These are phyloP conservation scores for Amanita pallidorosea DNA, from an alignment of 768 basidiomycete species.

Conservation along the genomic window DNA sequence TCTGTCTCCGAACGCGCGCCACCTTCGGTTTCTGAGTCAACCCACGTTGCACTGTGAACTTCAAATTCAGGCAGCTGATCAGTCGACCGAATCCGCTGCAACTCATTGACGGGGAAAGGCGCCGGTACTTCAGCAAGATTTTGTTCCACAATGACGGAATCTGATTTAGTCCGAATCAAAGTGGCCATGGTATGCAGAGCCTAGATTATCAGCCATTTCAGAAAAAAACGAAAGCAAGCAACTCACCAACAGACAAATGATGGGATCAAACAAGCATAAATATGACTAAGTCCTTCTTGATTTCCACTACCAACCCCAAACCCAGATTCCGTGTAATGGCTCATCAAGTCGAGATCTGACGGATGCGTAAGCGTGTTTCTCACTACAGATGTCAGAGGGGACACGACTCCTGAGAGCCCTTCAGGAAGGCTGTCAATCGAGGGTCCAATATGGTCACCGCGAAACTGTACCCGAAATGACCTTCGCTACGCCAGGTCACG, in stretches of 20 bases:
- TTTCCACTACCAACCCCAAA: neutral
- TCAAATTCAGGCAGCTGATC: neutral
- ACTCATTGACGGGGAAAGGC: conserved; percentile 28
- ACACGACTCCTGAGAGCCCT: neutral
- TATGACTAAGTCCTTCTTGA: neutral
- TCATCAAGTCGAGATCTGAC: neutral
- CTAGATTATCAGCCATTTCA: neutral
- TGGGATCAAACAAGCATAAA: conserved; percentile 4
- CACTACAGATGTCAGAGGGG: neutral
- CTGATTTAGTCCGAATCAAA: conserved; percentile 22
- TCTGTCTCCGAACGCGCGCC: conserved; percentile 7
- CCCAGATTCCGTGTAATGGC: neutral
- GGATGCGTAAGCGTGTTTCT: neutral
- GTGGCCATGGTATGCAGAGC: conserved; percentile 23
- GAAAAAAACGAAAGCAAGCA: neutral
- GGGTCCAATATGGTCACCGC: neutral
- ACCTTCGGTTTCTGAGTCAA: neutral
- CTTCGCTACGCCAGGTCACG: conserved; percentile 1
- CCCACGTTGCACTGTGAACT: neutral
- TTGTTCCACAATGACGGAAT: conserved; percentile 13
- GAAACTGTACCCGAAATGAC: conserved; percentile 4
- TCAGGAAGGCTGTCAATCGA: conserved; percentile 1
- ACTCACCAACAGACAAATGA: neutral
- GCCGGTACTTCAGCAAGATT: conserved; percentile 23
- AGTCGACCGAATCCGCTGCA: conserved; percentile 9